Evolutionary conservation across 179 eudicot genomes (phyloP), one percentile per base, ranked within the genome.

Genomic region (Beta macrorhiza): DNA sequence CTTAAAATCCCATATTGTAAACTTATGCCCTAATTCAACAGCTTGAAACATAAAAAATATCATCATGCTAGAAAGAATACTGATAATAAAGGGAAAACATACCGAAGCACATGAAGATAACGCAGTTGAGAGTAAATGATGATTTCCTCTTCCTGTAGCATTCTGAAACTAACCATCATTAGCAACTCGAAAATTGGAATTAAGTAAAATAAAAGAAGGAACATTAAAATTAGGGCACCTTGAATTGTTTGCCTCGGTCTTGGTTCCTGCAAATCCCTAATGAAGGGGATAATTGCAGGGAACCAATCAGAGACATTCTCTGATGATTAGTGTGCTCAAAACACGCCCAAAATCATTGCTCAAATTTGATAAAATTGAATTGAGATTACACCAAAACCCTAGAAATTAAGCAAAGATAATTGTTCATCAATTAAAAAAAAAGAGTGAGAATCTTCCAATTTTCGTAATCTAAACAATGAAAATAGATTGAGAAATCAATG

Each of bases 31-130:
- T 67, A 52, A 51, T 70, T 13, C 19, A 65, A 32, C 32, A 42
- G 45, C 29, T 25, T 29, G 67, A 29, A 72, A 32, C 58, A 15
- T 15, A 3, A 13, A 47, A 5, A 20, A 80, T 74, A 80, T 3
- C 20, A 56, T 58, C 6, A 25, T 8, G 0, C 1, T 5, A 14
- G 57, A 51, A 7, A n/a, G 16, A 29, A 15, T 0, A 3, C 67
- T 7, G 22, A 69, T 12, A 44, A 79, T 16, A 44, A 47, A 16
- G 67, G 29, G 63, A 72, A 76, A 55, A 64, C 92, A 58, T 93
- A 94, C 98, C 79, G 88, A 84, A 78, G 92, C 85, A 84, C 81
- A 73, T 37, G 97, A 90, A 59, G 91, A 88, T 37, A 89, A 79
- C 22, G 82, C 65, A 53, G 85, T 61, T n/a, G 81, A 78, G 53